Evolutionary conservation across 192 early-diverging fungal species (phyloP).

Genomic region (Dispira parvispora): DNA sequence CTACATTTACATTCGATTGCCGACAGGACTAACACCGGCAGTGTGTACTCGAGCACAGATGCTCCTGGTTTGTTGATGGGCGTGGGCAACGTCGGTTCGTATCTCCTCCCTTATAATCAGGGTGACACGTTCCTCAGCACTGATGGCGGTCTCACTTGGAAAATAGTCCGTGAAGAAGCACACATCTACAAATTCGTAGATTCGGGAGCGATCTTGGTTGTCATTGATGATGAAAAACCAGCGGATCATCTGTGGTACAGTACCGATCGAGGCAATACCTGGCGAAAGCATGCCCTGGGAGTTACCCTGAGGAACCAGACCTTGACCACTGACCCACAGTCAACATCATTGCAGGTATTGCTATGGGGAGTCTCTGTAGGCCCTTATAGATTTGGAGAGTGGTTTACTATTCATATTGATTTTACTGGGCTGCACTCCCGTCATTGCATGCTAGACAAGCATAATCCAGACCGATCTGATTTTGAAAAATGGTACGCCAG

Average conservation of each 20-base stretch:
- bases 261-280: conserved; percentile 57
- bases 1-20: conserved; percentile 83
- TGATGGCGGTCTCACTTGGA: conserved; percentile 73
- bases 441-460: conserved; percentile 43
- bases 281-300: conserved; percentile 33
- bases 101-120: conserved; percentile 48
- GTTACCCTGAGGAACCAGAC: conserved; percentile 33
- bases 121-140: conserved; percentile 75
- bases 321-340: conserved; percentile 66
- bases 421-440: conserved; percentile 38
- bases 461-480: conserved; percentile 37
- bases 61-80: conserved; percentile 81
- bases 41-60: conserved; percentile 48
- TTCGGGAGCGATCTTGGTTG: conserved; percentile 56
- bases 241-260: conserved; percentile 50
- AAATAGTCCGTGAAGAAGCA: conserved; percentile 40
- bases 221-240: conserved; percentile 41
- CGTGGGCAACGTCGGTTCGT: conserved; percentile 69
- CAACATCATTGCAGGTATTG: conserved; percentile 54
- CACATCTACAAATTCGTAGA: conserved; percentile 78
- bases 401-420: conserved; percentile 47
- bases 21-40: conserved; percentile 39
- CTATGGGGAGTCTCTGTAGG: conserved; percentile 27
- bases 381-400: conserved; percentile 18
- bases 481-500: conserved; percentile 61